Percentiles rank a stretch among this genome's conserved stretches.
Conservation (phyloP, 371 early-diverging fungal genomes). For the Mucor plumbeus region DNA sequence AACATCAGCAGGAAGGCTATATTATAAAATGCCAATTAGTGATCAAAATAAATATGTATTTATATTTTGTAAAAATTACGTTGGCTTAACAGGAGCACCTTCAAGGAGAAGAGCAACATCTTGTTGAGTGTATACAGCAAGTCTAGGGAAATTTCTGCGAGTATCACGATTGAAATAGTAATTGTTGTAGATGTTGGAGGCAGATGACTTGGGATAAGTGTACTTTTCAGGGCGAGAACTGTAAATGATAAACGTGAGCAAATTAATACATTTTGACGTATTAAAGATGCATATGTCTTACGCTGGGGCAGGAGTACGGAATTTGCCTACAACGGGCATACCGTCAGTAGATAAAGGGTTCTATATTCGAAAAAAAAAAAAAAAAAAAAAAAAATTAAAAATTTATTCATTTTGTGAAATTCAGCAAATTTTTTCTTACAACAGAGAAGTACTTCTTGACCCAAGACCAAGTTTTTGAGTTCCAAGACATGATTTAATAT, state of each 20-base stretch:
- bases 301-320: slow-evolving; percentile 66
- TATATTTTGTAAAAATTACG: slow-evolving; percentile 29
- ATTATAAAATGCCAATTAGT: not conserved
- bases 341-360: slow-evolving; percentile 67
- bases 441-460: slow-evolving; percentile 54
- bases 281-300: slow-evolving; percentile 24
- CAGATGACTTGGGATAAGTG: slow-evolving; percentile 57
- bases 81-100: slow-evolving; percentile 50
- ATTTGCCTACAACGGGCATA: slow-evolving; percentile 65
- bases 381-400: too few relatives aligned
- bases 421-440: slow-evolving; percentile 28
- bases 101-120: slow-evolving; percentile 73
- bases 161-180: slow-evolving; percentile 90
- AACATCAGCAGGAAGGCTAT: slow-evolving; percentile 37
- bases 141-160: slow-evolving; percentile 89
- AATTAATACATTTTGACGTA: not conserved
- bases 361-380: slow-evolving; percentile 27
- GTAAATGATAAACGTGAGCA: not conserved
- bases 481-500: slow-evolving; percentile 46
- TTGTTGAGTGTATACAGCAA: slow-evolving; percentile 82
- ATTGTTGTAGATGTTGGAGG: slow-evolving; percentile 78
- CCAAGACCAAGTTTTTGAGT: slow-evolving; percentile 57
- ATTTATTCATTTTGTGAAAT: too few relatives aligned
- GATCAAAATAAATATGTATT: too few relatives aligned
- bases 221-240: slow-evolving; percentile 63